These are phyloP conservation scores for Fusarium setosum DNA, from an alignment of 2,329 filamentous ascomycete species.

Conservation along the genomic window DNA sequence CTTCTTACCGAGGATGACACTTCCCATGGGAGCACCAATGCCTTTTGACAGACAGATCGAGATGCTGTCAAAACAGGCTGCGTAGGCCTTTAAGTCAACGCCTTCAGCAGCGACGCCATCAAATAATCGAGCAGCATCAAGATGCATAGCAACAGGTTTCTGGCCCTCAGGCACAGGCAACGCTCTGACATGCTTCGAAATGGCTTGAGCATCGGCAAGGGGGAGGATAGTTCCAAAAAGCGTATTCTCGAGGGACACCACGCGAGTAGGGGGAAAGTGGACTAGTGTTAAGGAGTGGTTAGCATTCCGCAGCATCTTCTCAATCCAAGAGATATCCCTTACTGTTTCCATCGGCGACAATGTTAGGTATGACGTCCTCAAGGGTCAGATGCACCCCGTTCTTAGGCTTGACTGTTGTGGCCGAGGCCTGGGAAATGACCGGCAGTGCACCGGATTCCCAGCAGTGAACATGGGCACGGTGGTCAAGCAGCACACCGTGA, in stretches of 20 bases:
- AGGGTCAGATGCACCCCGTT: constrained; percentile 79
- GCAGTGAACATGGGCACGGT: constrained; percentile 77
- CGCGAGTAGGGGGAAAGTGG: constrained; percentile 78
- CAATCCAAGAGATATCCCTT: too few species aligned
- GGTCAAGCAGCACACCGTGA: constrained; percentile 59
- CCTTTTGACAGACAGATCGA: constrained; percentile 83
- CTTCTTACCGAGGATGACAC: constrained; percentile 69
- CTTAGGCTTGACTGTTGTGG: constrained; percentile 71
- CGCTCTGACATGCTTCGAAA: too few species aligned
- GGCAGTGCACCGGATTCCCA: constrained; percentile 73
- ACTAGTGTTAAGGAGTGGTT: too few species aligned
- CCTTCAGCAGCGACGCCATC: too few species aligned
- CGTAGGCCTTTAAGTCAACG: too few species aligned
- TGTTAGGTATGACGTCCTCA: constrained; percentile 70
- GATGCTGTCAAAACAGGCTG: constrained; percentile 58
- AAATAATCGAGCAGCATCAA: too few species aligned
- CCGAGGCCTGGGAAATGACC: constrained; percentile 73
- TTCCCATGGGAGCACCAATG: constrained; percentile 80
- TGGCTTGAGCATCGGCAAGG: constrained; percentile 72
- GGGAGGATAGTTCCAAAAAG: constrained; percentile 80
- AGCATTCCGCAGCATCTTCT: too few species aligned
- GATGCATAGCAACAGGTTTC: constrained; percentile 70
- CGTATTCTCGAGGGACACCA: constrained; percentile 85
- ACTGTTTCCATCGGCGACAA: constrained; percentile 36
- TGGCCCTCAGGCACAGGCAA: too few species aligned